Base-by-base conservation (phyloP, 1,139 yeast species). In the Yamadazyma taylorii region DNA sequence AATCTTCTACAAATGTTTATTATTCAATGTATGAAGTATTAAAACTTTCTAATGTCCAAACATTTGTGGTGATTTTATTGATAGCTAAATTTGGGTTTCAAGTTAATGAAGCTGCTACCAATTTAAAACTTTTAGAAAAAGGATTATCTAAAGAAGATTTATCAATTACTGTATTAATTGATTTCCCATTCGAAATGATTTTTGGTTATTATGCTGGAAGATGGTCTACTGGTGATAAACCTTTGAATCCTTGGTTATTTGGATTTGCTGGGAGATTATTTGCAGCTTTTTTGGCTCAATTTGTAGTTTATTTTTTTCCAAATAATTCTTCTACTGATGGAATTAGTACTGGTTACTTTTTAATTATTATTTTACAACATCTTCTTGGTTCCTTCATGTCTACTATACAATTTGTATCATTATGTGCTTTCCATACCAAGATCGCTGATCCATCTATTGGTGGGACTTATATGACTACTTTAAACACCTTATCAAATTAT, bases 391-490 rank as follows among this genome's bases (percentile, higher is more conserved):
- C 95, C 7, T 90, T 92, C 60, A 87, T 90, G 95, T 79, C 92
- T 5, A 92, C 98, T 0, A 82, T 92, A 39, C 97, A 90, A 59
- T 92, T 94, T 65, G 97, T 92, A 19, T 85, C 96, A 4, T 80
- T 92, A 38, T 85, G 90, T 55, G 95, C 97, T 0, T 94, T 92
- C 69, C 97, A 90, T 60, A 90, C 97, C 4, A 83, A 84, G 52
- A 86, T 94, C 37, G 96, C 98, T 2, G 98, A 92, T 58, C 97
- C 98, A 0, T 63, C 81, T 11, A 87, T 92, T 51, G 99, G 98
- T 13, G 98, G 98, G 1, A 94, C 99, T 0, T 92, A 92, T 60
- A 92, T 94, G 97, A 92, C 98, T 0, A 83, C 96, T 1, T 69
- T 92, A 40, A 94, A 94, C 61, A 92, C 99, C 0, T 69, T 92